These are phyloP conservation scores for Pythium monospermum DNA, from an alignment of 352 stramenopile genomes.

Conservation along the genomic window DNA sequence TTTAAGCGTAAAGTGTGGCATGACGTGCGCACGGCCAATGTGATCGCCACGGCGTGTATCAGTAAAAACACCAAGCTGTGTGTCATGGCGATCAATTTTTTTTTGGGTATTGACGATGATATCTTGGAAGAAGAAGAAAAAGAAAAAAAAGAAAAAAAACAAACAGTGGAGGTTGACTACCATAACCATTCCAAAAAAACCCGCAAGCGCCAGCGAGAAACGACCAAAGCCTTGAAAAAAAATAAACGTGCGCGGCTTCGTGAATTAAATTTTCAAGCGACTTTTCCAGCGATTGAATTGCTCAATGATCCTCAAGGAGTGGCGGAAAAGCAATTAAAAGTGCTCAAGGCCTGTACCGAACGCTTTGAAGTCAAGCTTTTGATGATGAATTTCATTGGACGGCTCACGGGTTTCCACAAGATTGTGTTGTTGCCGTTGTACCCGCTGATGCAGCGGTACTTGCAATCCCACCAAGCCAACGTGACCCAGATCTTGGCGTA, in stretches of 20 bases:
- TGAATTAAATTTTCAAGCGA: conserved; percentile 68
- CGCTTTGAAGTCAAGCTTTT: conserved; percentile 94
- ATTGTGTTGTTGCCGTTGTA: conserved; percentile 96
- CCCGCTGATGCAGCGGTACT: conserved; percentile 92
- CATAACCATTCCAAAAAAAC: conserved; percentile 98
- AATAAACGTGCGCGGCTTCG: conserved; percentile 85
- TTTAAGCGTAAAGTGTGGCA: conserved; percentile 97
- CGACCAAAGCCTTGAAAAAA: conserved; percentile 84
- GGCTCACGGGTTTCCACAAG: conserved; percentile 96
- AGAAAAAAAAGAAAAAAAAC: conserved; percentile 85
- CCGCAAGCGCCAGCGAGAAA: conserved; percentile 83
- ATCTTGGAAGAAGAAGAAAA: conserved; percentile 96
- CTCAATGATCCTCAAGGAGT: conserved; percentile 96
- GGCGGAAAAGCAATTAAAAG: conserved; percentile 92
- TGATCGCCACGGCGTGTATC: conserved; percentile 91
- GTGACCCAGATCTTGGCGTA: conserved; percentile 96
- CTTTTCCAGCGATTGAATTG: conserved; percentile 97
- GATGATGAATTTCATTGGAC: conserved; percentile 99
- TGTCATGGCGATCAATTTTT: conserved; percentile 95
- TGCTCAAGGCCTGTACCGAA: conserved; percentile 85
- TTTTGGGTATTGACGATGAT: conserved; percentile 97
- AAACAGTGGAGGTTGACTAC: conserved; percentile 86
- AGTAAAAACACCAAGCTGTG: conserved; percentile 85
- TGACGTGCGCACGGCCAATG: conserved; percentile 95
- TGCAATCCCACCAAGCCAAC: conserved; percentile 87